phyloP scores from a whole-genome alignment of 2,329 filamentous ascomycete genomes.

The Aspergillus fijiensis region DNA sequence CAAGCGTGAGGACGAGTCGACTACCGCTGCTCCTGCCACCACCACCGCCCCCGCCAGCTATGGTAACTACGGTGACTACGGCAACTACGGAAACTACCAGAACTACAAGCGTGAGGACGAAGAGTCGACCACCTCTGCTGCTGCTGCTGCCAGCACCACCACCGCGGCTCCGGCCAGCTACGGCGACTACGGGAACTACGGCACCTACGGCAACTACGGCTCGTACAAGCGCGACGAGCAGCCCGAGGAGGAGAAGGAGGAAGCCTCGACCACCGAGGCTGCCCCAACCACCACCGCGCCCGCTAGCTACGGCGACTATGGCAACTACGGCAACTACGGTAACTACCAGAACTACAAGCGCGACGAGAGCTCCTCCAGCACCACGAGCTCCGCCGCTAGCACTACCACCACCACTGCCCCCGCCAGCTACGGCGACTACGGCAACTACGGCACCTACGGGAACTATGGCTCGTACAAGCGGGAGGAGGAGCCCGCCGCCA shows the following conservation, averaged over 20 bases:
- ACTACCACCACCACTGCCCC: neutral
- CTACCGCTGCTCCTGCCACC: neutral
- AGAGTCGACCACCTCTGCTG: neutral
- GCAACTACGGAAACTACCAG: conserved; percentile 1
- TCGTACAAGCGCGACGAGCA: neutral
- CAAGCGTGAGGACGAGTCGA: neutral
- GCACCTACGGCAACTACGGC: neutral
- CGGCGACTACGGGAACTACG: neutral
- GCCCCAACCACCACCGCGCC: neutral
- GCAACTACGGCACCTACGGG: neutral
- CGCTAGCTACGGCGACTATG: conserved; percentile 14
- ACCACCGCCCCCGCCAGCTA: conserved; percentile 1
- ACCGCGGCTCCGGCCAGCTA: neutral
- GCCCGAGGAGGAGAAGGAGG: neutral
- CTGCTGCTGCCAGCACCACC: neutral
- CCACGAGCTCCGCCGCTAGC: neutral
- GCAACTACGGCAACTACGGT: conserved; percentile 14
- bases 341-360: neutral
- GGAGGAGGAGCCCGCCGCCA: neutral
- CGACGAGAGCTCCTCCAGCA: neutral
- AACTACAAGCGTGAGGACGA: neutral
- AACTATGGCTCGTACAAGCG: neutral
- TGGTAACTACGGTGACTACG: conserved; percentile 18
- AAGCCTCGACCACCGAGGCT: neutral
- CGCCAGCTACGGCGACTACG: neutral